These are phyloP conservation scores for Hortiboletus flavorubellus DNA, from an alignment of 768 basidiomycete species.

Conservation along the genomic window DNA sequence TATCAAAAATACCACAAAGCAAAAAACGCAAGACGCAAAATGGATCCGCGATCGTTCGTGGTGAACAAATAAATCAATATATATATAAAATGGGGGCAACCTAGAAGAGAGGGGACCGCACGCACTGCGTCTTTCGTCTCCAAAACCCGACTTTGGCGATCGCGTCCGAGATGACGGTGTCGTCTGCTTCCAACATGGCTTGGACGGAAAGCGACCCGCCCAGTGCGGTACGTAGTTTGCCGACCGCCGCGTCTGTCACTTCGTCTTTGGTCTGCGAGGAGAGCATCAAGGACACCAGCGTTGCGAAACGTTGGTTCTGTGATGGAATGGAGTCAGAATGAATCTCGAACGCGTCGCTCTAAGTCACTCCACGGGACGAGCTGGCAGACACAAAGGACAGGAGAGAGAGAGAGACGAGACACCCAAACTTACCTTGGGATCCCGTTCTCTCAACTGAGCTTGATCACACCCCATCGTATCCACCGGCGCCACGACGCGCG, in stretches of 20 bases:
- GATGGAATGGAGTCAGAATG: no score
- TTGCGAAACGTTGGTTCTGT: constrained; percentile 73
- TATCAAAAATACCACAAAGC: no score
- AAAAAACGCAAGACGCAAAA: no score
- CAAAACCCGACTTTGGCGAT: constrained; percentile 93
- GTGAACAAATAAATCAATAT: neutral
- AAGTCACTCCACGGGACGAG: neutral
- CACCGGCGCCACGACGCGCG: constrained; percentile 74
- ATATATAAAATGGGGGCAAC: no score
- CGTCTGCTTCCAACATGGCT: constrained; percentile 62
- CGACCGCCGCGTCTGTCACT: constrained; percentile 76
- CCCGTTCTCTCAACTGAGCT: constrained; percentile 58
- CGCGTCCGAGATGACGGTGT: constrained; percentile 60
- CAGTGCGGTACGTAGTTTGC: constrained; percentile 65
- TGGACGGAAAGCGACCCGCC: constrained; percentile 79
- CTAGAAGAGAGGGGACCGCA: constrained; percentile 1
- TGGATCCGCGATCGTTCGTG: no score
- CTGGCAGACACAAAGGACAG: neutral
- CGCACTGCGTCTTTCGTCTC: constrained; percentile 80
- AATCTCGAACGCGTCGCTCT: no score
- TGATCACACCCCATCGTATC: constrained; percentile 89
- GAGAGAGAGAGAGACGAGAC: neutral
- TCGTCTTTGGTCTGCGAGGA: constrained; percentile 95
- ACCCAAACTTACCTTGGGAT: constrained; percentile 53
- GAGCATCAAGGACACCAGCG: constrained; percentile 90